Base-by-base conservation (phyloP, 1,284 basidiomycete genomes). In the Malassezia pachydermatis region DNA sequence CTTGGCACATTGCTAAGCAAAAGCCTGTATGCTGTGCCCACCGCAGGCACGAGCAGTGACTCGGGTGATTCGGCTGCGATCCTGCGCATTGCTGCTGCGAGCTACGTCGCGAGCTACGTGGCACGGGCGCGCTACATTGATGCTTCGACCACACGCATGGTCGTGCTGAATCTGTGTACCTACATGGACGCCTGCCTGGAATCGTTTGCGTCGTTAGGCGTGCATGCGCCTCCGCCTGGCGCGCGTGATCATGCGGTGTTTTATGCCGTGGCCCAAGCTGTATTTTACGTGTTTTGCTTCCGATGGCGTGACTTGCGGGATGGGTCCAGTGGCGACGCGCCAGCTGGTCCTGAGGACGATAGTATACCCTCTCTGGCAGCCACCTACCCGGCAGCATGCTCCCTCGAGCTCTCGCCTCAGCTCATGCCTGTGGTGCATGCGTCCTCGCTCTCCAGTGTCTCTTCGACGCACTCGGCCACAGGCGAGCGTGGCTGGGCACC, bases 201-300 rank as follows among this genome's bases (percentile, higher is more conserved):
- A 76, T 46, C 73, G 59, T 55, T 75, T 47, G 69, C 72, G 2
- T 54, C 57, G 19, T 40, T 50, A 5, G 59, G 62, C 5, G 29
- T 48, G 13, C 48, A 58, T 1, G 53, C 50, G 16, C 43, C 50
- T 11, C 33, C 59, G 41, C 59, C 64, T 8, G 63, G 63, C 6
- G 41, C 53, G 20, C 46, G 53, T 10, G 54, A 60, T 11, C 66
- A 71, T 44, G 48, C 64, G n/a, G 55, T 68, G n/a, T 96, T 95
- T 72, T 98, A 96, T 72, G 88, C 92, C 5, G 84, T 95, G 25
- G 77, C 83, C 1, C 94, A 98, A 70, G 86, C 90, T 0, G 80
- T 89, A 5, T 94, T 99, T 72, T 79, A 98, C 63, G 88, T 98
- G 57, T 99, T 98, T 73, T 98, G 94, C 73, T 99, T 98, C 76